Percentiles rank a stretch among this genome's conserved stretches.
These are phyloP conservation scores for Botrytis medusae DNA, from an alignment of 2,329 filamentous ascomycete genomes.

Conservation along the genomic window DNA sequence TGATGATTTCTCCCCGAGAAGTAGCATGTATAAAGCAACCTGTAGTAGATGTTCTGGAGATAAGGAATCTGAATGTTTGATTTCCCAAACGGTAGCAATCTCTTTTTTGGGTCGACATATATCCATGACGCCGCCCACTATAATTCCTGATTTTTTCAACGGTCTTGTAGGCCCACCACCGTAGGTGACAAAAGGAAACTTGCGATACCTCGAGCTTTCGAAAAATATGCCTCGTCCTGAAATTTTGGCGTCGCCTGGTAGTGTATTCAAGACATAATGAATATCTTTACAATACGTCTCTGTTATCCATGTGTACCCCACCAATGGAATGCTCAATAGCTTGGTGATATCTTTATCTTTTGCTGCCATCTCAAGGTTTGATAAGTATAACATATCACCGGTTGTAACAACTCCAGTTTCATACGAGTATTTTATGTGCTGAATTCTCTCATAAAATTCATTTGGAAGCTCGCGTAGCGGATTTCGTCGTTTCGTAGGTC, in stretches of 20 bases:
- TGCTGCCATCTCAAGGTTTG: neutral
- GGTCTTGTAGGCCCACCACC: slow-evolving; percentile 8
- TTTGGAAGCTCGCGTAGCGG: neutral
- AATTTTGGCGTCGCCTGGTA: neutral
- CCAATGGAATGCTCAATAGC: neutral
- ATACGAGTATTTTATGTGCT: neutral
- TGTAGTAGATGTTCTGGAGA: slow-evolving; percentile 12
- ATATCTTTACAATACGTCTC: neutral
- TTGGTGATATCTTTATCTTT: slow-evolving; percentile 15
- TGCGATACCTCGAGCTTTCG: neutral
- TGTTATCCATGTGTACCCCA: slow-evolving; percentile 1
- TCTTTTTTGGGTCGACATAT: slow-evolving; percentile 2
- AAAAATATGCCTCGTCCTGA: neutral
- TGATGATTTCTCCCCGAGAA: neutral
- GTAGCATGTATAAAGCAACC: slow-evolving; percentile 15
- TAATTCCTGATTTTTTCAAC: neutral
- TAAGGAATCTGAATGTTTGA: slow-evolving; percentile 14
- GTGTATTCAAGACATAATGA: neutral
- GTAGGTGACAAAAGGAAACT: neutral
- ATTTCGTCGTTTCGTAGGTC: neutral
- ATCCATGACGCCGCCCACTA: neutral
- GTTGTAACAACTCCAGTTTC: neutral
- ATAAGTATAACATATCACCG: slow-evolving; percentile 6
- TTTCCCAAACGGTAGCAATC: neutral
- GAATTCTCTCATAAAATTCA: neutral